Conservation (phyloP, 805 yeast species). For the Metschnikowia arizonensis region DNA sequence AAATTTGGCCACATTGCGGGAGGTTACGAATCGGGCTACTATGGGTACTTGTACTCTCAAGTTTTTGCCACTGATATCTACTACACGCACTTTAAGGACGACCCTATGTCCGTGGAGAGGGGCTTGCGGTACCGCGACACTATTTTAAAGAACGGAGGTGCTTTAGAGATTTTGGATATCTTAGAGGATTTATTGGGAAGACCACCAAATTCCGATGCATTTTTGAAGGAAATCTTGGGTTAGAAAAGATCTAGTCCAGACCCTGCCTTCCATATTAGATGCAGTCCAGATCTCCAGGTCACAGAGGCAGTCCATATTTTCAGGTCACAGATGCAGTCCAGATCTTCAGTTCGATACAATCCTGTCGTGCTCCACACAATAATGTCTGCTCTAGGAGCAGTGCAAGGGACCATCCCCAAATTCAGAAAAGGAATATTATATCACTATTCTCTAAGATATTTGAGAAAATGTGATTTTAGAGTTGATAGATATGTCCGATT, state of each 20-base stretch:
- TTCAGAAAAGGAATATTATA: no score
- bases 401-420: no score
- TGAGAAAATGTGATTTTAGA: no score
- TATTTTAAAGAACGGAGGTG: conserved; percentile 68
- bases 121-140: conserved; percentile 70
- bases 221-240: conserved; percentile 55
- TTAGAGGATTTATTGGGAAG: conserved; percentile 69
- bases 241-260: background rate
- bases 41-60: conserved; percentile 82
- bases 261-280: no score
- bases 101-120: conserved; percentile 58
- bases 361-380: no score
- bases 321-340: no score
- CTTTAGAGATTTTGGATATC: conserved; percentile 62
- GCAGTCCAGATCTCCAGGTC: no score
- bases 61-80: conserved; percentile 84
- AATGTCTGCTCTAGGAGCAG: no score
- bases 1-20: conserved; percentile 78
- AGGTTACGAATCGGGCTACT: conserved; percentile 83
- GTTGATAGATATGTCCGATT: no score
- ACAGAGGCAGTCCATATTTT: no score
- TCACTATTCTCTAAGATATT: no score
- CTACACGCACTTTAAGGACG: conserved; percentile 59
- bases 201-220: conserved; percentile 69
- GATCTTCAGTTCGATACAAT: no score